Percentiles rank a stretch among this genome's conserved stretches.
Conservation (phyloP, 176 grass and related monocot species). For the Phoenix roebelenii region DNA sequence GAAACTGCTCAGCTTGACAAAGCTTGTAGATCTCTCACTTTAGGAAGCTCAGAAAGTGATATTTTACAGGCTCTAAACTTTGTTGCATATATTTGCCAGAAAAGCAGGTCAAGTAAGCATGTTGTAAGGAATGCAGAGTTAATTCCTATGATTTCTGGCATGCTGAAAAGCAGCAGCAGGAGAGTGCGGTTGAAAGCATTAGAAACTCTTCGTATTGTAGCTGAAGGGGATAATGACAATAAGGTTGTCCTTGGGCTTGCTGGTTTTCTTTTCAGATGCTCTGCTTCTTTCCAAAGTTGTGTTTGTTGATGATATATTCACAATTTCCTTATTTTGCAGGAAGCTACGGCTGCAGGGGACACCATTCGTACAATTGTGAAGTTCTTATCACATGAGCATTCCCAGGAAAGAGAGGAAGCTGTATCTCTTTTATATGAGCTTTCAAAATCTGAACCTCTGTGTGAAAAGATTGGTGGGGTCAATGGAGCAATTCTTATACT, state of each 20-base stretch:
- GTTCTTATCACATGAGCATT: conserved; percentile 40
- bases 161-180: conserved; percentile 24
- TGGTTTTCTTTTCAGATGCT: neutral
- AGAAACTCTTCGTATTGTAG: conserved; percentile 16
- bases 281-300: neutral
- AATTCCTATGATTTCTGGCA: conserved; percentile 13
- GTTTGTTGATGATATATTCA: neutral
- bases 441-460: conserved; percentile 36
- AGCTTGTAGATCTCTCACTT: conserved; percentile 25
- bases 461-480: conserved; percentile 37
- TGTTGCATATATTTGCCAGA: conserved; percentile 16
- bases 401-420: conserved; percentile 46
- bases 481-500: conserved; percentile 52
- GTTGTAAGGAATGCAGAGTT: conserved; percentile 12
- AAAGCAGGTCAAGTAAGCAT: conserved; percentile 1
- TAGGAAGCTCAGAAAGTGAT: conserved; percentile 27
- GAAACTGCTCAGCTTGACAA: conserved; percentile 15
- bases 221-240: conserved; percentile 23
- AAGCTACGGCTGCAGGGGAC: conserved; percentile 30
- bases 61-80: conserved; percentile 9
- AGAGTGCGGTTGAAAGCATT: conserved; percentile 22
- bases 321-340: conserved; percentile 19
- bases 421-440: conserved; percentile 49
- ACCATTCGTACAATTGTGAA: conserved; percentile 38
- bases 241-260: neutral